These are phyloP conservation scores for Cynanchum wilfordii DNA, from an alignment of 257 asterid species.

Conservation along the genomic window DNA sequence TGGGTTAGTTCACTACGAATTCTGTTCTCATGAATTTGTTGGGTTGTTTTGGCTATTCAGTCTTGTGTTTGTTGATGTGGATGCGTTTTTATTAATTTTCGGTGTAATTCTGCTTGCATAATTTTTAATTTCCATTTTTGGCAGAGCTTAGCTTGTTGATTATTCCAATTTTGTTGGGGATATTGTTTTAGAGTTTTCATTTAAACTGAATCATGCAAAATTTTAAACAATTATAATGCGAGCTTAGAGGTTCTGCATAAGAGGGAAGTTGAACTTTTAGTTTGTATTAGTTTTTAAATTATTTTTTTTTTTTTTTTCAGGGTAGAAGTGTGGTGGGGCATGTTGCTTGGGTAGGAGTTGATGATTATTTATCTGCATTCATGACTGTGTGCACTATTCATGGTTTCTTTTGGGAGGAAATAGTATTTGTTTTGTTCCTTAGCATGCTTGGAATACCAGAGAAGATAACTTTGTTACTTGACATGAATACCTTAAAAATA, in stretches of 20 bases:
- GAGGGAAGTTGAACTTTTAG: neutral
- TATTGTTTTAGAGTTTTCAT: neutral
- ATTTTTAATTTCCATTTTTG: neutral
- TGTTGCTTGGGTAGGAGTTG: neutral
- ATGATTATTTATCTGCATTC: neutral
- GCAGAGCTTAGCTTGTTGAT: too few relatives aligned
- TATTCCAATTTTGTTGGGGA: neutral
- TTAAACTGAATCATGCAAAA: neutral
- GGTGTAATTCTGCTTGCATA: neutral
- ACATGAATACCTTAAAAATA: neutral
- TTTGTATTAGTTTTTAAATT: neutral
- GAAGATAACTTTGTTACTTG: neutral
- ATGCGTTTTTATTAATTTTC: neutral
- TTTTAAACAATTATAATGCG: neutral
- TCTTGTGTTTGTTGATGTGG: slow-evolving; percentile 7
- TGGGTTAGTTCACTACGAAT: slow-evolving; percentile 46
- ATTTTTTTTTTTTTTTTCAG: too few relatives aligned
- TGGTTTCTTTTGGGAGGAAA: neutral
- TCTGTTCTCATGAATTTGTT: neutral
- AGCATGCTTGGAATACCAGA: neutral
- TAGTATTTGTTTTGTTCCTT: neutral
- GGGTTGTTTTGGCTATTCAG: neutral
- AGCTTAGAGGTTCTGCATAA: too few relatives aligned
- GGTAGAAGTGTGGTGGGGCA: neutral
- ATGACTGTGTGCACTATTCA: neutral